Percentiles rank a stretch among this genome's conserved stretches.
These are phyloP conservation scores for Leersia perrieri DNA, from an alignment of 176 grass and related monocot species.

Conservation along the genomic window DNA sequence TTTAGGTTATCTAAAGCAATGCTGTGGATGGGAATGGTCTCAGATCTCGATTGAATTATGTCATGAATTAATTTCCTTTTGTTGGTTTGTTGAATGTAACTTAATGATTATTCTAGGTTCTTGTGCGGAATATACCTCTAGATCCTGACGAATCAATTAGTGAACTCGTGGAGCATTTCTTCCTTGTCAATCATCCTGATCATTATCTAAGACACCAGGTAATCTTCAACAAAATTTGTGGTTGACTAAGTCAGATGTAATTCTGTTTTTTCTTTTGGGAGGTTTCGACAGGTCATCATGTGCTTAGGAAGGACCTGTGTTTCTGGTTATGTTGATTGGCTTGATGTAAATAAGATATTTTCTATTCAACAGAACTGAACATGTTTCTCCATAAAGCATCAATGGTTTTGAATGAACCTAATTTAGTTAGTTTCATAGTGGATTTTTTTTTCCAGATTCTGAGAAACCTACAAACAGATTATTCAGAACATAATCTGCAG, in stretches of 20 bases:
- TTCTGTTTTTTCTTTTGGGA: not conserved
- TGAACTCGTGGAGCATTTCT: conserved; percentile 97
- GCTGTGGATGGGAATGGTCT: not conserved
- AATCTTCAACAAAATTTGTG: conserved; percentile 4
- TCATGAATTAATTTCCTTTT: not conserved
- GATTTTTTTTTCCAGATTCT: not conserved
- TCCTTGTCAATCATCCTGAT: conserved; percentile 97
- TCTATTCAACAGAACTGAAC: not conserved
- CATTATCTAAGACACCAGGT: conserved; percentile 92
- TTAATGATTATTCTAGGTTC: conserved; percentile 60
- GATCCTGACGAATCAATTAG: conserved; percentile 91
- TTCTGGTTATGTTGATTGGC: not conserved
- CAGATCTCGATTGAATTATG: not conserved
- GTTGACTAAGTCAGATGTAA: not conserved
- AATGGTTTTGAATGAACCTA: not conserved
- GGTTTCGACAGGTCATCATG: conserved; percentile 3
- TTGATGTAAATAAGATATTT: not conserved
- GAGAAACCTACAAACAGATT: not conserved
- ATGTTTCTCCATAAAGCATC: not conserved
- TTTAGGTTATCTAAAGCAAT: not conserved
- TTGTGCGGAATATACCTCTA: conserved; percentile 85
- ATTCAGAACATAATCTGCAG: not conserved
- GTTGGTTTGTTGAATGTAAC: not conserved
- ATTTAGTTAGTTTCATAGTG: not conserved
- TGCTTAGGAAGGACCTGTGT: not conserved